phyloP scores from a whole-genome alignment of 768 basidiomycete genomes.

The Suillus luteus region DNA sequence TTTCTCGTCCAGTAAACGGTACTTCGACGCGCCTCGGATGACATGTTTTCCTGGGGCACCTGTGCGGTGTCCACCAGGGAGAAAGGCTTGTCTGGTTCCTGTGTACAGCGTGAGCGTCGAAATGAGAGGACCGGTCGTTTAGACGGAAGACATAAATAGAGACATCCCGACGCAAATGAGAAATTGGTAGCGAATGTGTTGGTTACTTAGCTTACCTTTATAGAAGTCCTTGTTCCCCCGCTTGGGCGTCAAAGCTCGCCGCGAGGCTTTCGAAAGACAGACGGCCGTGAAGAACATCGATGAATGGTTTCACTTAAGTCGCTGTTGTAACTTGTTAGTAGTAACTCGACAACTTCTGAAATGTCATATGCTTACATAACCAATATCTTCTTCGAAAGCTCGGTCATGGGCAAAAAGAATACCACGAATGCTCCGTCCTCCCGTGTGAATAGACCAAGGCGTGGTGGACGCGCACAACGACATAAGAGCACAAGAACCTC shows the following conservation, averaged over 20 bases:
- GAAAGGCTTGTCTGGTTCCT: slow-evolving; percentile 83
- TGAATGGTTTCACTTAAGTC: neutral
- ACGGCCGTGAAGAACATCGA: slow-evolving; percentile 68
- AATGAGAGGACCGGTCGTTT: neutral
- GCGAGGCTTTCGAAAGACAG: slow-evolving; percentile 81
- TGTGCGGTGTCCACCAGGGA: slow-evolving; percentile 84
- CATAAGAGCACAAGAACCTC: neutral
- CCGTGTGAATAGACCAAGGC: neutral
- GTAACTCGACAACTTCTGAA: neutral
- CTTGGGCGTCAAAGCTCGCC: slow-evolving; percentile 82
- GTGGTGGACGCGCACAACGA: slow-evolving; percentile 8
- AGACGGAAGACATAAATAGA: neutral
- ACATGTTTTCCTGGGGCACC: slow-evolving; percentile 89
- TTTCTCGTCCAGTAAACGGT: slow-evolving; percentile 77
- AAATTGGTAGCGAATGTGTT: neutral
- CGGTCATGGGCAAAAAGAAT: slow-evolving; percentile 14
- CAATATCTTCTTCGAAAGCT: neutral
- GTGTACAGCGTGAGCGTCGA: neutral
- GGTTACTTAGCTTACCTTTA: slow-evolving; percentile 66
- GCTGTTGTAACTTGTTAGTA: too few relatives aligned
- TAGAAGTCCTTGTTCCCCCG: slow-evolving; percentile 95
- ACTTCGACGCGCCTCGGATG: slow-evolving; percentile 74
- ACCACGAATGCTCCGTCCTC: slow-evolving; percentile 3
- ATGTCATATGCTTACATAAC: slow-evolving; percentile 1
- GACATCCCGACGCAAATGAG: neutral